These are phyloP conservation scores for Scutellaria minor DNA, from an alignment of 257 asterid species.

Conservation along the genomic window DNA sequence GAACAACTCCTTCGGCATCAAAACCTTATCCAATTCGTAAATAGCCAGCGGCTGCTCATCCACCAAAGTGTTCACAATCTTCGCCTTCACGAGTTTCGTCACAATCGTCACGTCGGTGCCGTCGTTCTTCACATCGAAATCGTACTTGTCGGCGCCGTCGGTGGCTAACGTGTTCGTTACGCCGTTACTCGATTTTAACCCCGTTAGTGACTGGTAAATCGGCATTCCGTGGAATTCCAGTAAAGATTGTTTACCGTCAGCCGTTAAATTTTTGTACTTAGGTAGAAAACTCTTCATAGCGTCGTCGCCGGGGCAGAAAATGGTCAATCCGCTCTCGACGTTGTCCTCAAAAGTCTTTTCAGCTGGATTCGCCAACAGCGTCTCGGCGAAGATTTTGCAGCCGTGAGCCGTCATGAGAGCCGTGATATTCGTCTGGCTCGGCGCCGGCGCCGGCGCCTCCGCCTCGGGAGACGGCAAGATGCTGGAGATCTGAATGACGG, in stretches of 20 bases:
- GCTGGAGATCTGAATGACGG: slow-evolving; percentile 68
- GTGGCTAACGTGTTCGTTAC: slow-evolving; percentile 63
- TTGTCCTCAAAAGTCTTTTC: slow-evolving; percentile 56
- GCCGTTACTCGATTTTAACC: slow-evolving; percentile 63
- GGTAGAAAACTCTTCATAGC: slow-evolving; percentile 72
- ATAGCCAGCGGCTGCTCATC: slow-evolving; percentile 74
- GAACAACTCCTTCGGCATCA: slow-evolving; percentile 64
- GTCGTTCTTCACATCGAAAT: slow-evolving; percentile 59
- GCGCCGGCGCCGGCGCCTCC: slow-evolving; percentile 78
- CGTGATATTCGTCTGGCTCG: slow-evolving; percentile 62
- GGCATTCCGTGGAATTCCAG: slow-evolving; percentile 67
- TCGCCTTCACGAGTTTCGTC: slow-evolving; percentile 59
- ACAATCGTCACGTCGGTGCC: slow-evolving; percentile 58
- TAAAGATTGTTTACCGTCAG: slow-evolving; percentile 40
- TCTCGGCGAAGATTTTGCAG: slow-evolving; percentile 73
- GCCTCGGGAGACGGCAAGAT: slow-evolving; percentile 66
- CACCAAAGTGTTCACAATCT: slow-evolving; percentile 55
- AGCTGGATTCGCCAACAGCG: slow-evolving; percentile 59
- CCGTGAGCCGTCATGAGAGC: slow-evolving; percentile 73
- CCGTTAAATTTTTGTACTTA: slow-evolving; percentile 59
- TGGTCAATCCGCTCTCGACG: slow-evolving; percentile 62
- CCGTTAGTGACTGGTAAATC: slow-evolving; percentile 53
- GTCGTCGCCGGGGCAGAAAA: slow-evolving; percentile 79
- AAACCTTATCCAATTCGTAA: slow-evolving; percentile 57
- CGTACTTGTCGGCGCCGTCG: slow-evolving; percentile 57